A percentile compares a stretch with the other conserved stretches of the same genome.
Evolutionary conservation across 2,329 filamentous ascomycete species (phyloP).

Genomic region (Clonostachys rhizophaga): DNA sequence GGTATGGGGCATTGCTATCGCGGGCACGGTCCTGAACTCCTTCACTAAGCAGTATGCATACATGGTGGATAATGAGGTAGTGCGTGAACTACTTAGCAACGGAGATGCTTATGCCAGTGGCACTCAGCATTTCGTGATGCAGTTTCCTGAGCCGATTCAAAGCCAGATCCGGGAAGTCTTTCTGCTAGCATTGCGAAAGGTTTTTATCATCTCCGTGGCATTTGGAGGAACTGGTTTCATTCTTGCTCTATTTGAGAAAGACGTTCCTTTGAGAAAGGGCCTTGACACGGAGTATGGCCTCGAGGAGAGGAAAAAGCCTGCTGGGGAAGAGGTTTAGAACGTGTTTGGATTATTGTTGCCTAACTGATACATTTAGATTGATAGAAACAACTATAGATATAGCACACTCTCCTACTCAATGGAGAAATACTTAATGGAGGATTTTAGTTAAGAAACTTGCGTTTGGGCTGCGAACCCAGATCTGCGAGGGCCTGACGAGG

Average conservation of each 20-base stretch:
- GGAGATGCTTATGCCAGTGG: conserved; percentile 20
- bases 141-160: conserved; percentile 8
- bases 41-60: conserved; percentile 11
- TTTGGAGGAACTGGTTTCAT: conserved; percentile 12
- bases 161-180: conserved; percentile 16
- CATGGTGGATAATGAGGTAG: conserved; percentile 10
- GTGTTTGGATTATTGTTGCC: too few species aligned
- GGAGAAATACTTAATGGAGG: too few species aligned
- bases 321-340: conserved; percentile 1
- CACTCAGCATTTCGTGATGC: conserved; percentile 12
- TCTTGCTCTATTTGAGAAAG: conserved; percentile 14
- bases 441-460: too few species aligned
- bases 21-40: conserved; percentile 31
- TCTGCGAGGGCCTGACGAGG: too few species aligned
- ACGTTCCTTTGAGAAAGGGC: conserved; percentile 14
- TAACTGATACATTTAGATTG: too few species aligned
- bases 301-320: conserved; percentile 4
- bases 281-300: conserved; percentile 19
- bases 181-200: conserved; percentile 10
- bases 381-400: too few species aligned
- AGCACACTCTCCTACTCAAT: too few species aligned
- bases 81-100: conserved; percentile 7
- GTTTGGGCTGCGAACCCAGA: too few species aligned
- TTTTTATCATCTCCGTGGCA: conserved; percentile 12
- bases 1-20: conserved; percentile 39